Percentiles rank a stretch among this genome's conserved stretches.
These are phyloP conservation scores for Metschnikowia orientalis DNA, from an alignment of 805 yeast genomes.

Conservation along the genomic window DNA sequence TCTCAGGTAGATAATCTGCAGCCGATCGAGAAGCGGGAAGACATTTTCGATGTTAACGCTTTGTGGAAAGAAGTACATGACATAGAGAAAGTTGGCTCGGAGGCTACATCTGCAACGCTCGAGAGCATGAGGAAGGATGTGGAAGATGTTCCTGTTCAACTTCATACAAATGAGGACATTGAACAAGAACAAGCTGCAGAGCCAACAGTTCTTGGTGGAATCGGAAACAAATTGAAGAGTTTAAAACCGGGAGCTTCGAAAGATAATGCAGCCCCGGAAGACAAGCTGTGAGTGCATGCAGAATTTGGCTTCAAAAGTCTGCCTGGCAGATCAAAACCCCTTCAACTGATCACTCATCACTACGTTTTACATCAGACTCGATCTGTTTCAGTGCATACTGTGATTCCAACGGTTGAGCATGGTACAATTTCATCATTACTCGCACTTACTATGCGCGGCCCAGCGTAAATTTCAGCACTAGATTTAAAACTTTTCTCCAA, in stretches of 20 bases:
- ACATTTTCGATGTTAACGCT: conserved; percentile 45
- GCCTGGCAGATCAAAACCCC: no score
- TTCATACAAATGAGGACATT: conserved; percentile 11
- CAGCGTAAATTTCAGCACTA: conserved; percentile 17
- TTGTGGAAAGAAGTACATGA: conserved; percentile 41
- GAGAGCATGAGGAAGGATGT: conserved; percentile 9
- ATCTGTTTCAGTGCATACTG: no score
- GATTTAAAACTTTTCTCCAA: conserved; percentile 13
- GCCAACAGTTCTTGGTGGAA: conserved; percentile 6
- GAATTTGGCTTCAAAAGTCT: no score
- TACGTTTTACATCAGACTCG: no score
- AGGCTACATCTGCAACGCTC: conserved; percentile 8
- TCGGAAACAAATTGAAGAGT: conserved; percentile 7
- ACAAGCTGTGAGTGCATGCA: no score
- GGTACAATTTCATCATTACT: no score
- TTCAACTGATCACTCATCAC: no score
- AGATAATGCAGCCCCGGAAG: no score
- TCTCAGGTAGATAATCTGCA: conserved; percentile 7
- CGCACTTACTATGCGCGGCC: no score
- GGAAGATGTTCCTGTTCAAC: conserved; percentile 2
- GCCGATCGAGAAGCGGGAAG: no score
- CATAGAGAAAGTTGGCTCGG: conserved; percentile 36
- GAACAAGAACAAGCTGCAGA: conserved; percentile 11
- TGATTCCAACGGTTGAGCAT: no score
- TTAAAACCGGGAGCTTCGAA: no score